Percentiles rank a stretch among this genome's conserved stretches.
These are phyloP conservation scores for Umbelopsis sp. DNA, from an alignment of 192 early-diverging fungal genomes.

Conservation along the genomic window DNA sequence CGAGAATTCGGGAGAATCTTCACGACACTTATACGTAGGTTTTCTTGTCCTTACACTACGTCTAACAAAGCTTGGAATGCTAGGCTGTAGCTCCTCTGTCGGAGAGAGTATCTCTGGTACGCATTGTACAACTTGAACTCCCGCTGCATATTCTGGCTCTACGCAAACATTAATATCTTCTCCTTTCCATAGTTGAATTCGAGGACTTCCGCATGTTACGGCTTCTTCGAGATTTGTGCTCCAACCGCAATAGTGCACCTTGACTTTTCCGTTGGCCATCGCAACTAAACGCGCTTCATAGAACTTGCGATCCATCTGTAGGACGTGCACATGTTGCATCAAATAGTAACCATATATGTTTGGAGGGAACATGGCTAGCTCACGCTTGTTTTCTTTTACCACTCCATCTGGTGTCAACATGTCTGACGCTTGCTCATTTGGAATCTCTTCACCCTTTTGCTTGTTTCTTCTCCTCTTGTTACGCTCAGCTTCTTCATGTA, in stretches of 20 bases:
- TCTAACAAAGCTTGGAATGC: conserved; percentile 4
- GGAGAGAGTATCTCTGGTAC: not conserved
- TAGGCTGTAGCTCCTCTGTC: not conserved
- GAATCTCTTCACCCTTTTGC: not conserved
- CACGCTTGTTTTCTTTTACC: not conserved
- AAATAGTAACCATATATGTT: conserved; percentile 42
- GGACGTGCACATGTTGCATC: conserved; percentile 42
- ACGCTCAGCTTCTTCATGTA: not conserved
- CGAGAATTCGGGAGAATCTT: conserved; percentile 9
- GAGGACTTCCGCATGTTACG: conserved; percentile 31
- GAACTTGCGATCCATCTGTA: conserved; percentile 39
- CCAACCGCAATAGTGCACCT: conserved; percentile 44
- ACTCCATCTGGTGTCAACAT: not conserved
- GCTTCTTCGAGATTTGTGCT: conserved; percentile 33
- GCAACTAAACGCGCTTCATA: conserved; percentile 41
- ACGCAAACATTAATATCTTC: conserved; percentile 31
- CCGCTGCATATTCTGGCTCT: conserved; percentile 24
- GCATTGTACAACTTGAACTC: not conserved
- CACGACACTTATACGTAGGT: conserved; percentile 1
- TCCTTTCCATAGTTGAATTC: conserved; percentile 39
- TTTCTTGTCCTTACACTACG: not conserved
- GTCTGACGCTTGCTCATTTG: not conserved
- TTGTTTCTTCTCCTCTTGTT: conserved; percentile 18
- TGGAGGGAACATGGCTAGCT: conserved; percentile 16
- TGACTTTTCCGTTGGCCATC: conserved; percentile 34